Percentiles rank a stretch among this genome's conserved stretches.
These are phyloP conservation scores for Alliaria petiolata DNA, from an alignment of 345 rosid species.

Conservation along the genomic window DNA sequence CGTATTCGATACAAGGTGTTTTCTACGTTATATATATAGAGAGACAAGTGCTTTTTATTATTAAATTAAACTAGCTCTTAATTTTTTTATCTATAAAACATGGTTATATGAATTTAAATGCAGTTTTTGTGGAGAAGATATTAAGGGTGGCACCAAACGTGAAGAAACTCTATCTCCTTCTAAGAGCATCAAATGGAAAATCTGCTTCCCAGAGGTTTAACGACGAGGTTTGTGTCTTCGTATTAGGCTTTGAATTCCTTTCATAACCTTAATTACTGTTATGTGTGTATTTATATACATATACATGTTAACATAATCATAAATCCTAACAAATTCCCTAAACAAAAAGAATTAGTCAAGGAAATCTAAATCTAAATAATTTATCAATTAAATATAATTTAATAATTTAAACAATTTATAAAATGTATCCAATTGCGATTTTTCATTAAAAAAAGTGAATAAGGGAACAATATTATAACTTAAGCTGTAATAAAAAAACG, in stretches of 20 bases:
- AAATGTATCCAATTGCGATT: neutral
- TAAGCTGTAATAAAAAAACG: neutral
- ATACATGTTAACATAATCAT: neutral
- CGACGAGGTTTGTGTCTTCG: conserved; percentile 47
- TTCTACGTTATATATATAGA: neutral
- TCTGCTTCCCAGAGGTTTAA: conserved; percentile 59
- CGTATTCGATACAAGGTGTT: neutral
- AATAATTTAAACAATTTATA: neutral
- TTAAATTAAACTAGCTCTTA: neutral
- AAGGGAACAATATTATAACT: neutral
- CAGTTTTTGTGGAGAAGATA: conserved; percentile 81
- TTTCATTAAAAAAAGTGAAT: too few relatives aligned
- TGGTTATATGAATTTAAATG: conserved; percentile 1
- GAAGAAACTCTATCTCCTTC: conserved; percentile 72
- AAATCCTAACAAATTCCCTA: too few relatives aligned
- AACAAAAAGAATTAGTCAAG: too few relatives aligned
- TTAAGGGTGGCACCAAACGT: conserved; percentile 77
- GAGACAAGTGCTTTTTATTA: neutral
- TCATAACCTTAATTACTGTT: too few relatives aligned
- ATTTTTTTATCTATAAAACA: neutral
- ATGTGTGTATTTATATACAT: neutral
- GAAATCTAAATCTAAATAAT: too few relatives aligned
- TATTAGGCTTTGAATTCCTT: neutral
- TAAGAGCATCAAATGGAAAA: conserved; percentile 63
- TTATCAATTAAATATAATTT: too few relatives aligned